Evolutionary conservation across 352 stramenopile species (phyloP).

Genomic region (Pythium phragmiticola): DNA sequence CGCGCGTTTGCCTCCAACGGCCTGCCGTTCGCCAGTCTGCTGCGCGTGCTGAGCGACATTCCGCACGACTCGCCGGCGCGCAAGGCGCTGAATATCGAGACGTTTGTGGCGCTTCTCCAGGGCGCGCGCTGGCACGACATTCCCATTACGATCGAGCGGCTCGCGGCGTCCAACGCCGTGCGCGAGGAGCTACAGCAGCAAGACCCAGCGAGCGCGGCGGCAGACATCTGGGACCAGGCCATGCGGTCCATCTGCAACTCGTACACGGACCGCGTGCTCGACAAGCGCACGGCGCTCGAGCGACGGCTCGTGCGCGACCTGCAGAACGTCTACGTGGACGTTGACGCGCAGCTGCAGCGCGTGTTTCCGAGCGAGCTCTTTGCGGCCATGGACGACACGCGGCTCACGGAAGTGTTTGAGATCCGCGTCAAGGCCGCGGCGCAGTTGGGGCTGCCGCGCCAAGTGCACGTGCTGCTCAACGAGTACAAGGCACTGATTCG

Average conservation of each 20-base stretch:
- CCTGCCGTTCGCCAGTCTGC: conserved; percentile 51
- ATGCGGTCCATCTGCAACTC: conserved; percentile 69
- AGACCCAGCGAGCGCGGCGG: conserved; percentile 23
- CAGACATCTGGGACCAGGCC: conserved; percentile 49
- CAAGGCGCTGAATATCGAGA: conserved; percentile 46
- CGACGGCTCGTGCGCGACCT: conserved; percentile 45
- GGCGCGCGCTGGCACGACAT: conserved; percentile 70
- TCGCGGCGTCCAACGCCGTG: conserved; percentile 50
- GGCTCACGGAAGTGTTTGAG: conserved; percentile 51
- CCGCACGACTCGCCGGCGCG: conserved; percentile 50
- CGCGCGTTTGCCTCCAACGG: conserved; percentile 55
- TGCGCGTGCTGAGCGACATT: conserved; percentile 51
- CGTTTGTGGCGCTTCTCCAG: conserved; percentile 58
- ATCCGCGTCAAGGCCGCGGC: conserved; percentile 65
- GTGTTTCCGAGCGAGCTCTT: conserved; percentile 49
- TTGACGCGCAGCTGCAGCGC: conserved; percentile 55
- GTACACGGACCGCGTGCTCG: conserved; percentile 55
- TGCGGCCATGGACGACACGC: conserved; percentile 29
- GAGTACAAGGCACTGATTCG: conserved; percentile 46
- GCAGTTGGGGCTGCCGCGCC: conserved; percentile 41
- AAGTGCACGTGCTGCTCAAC: conserved; percentile 53
- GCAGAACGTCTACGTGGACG: conserved; percentile 51
- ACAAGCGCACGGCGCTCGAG: conserved; percentile 39
- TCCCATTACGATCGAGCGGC: conserved; percentile 53
- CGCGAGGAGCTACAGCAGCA: conserved; percentile 23